These are phyloP conservation scores for Leishmania tarentolae DNA, from an alignment of 208 protist genomes.

Conservation along the genomic window DNA sequence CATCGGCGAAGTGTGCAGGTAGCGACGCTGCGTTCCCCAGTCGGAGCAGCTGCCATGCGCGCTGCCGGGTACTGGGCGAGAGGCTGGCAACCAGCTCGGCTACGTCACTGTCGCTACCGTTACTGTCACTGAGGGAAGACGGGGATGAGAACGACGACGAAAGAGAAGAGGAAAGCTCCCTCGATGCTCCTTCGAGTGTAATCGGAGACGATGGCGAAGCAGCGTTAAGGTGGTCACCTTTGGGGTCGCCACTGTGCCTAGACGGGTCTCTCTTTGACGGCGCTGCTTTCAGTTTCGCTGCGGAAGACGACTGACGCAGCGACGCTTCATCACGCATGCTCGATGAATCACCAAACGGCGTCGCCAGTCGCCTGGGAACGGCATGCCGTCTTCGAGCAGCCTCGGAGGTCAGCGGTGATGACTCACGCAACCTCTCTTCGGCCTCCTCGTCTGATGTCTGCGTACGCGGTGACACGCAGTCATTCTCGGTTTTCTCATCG, in stretches of 20 bases:
- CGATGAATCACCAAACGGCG: not conserved
- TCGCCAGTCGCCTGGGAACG: not conserved
- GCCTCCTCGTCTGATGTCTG: not conserved
- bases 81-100: conserved; percentile 12
- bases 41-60: not conserved
- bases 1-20: not conserved
- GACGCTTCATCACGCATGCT: not conserved
- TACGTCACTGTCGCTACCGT: conserved; percentile 12
- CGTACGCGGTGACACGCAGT: not conserved
- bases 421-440: not conserved
- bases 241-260: not conserved
- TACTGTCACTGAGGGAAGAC: not conserved
- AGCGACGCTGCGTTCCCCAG: not conserved
- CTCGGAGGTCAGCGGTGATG: not conserved
- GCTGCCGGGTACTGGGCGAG: conserved; percentile 3
- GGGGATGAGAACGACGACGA: not conserved
- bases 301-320: not conserved
- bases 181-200: not conserved
- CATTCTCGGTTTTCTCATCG: not conserved
- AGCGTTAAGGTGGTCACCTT: not conserved
- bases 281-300: not conserved
- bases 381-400: not conserved
- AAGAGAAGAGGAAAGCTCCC: not conserved
- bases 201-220: not conserved
- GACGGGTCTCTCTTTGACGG: not conserved